phyloP scores from a whole-genome alignment of 805 yeast genomes.

The Nakazawaea wickerhamii region DNA sequence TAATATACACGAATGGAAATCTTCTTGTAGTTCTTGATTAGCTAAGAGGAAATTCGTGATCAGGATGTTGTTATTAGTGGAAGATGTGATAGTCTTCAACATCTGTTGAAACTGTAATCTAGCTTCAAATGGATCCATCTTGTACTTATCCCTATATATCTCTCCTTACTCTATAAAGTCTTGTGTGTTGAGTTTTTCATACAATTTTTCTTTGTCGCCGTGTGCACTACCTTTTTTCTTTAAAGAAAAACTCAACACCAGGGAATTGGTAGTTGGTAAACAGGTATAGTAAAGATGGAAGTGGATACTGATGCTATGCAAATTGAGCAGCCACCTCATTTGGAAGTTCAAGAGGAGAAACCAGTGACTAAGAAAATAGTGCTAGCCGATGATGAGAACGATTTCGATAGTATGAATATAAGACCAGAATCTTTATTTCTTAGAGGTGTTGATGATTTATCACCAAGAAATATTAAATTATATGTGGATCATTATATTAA shows the following conservation, averaged over 20 bases:
- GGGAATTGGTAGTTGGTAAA: not conserved
- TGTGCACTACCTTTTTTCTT: no score
- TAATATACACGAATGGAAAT: constrained; percentile 59
- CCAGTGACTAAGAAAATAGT: constrained; percentile 2
- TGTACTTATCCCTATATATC: not conserved
- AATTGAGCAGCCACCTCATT: constrained; percentile 21
- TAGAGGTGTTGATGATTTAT: constrained; percentile 58
- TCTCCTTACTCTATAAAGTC: not conserved
- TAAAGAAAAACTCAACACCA: not conserved
- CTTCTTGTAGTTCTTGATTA: constrained; percentile 57
- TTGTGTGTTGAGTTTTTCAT: constrained; percentile 1
- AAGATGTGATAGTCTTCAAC: constrained; percentile 60
- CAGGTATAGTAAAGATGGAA: constrained; percentile 19
- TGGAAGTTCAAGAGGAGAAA: constrained; percentile 11
- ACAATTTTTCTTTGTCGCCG: no score
- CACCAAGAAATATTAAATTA: constrained; percentile 53
- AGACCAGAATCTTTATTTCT: constrained; percentile 46
- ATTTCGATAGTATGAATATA: constrained; percentile 20
- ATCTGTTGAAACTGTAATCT: constrained; percentile 68
- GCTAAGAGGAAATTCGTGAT: constrained; percentile 53
- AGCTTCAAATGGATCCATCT: constrained; percentile 88
- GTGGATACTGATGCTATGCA: constrained; percentile 10
- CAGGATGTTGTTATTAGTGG: constrained; percentile 43
- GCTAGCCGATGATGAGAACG: constrained; percentile 11
- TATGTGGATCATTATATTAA: constrained; percentile 43